Conservation (phyloP, 768 basidiomycete genomes). For the Cystoderma amianthinum region DNA sequence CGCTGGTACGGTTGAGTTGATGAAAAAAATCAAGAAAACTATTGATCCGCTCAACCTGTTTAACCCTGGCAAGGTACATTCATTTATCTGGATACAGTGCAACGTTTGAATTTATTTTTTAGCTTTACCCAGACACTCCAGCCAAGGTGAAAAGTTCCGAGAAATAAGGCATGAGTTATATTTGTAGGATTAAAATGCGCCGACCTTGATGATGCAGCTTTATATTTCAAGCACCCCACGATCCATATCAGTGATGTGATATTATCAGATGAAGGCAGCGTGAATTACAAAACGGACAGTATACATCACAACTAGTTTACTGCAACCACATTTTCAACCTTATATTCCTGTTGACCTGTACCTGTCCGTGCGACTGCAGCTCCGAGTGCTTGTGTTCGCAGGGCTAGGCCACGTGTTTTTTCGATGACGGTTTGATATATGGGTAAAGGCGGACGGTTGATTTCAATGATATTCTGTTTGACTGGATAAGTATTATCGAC, state of each 20-base stretch:
- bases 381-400: constrained; percentile 86
- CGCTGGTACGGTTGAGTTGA: constrained; percentile 71
- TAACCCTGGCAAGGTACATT: constrained; percentile 76
- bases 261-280: too few species aligned
- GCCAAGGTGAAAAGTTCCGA: too few species aligned
- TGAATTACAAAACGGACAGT: too few species aligned
- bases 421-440: constrained; percentile 94
- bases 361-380: constrained; percentile 53
- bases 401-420: constrained; percentile 86
- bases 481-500: background rate
- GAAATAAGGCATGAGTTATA: too few species aligned
- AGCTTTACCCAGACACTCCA: background rate
- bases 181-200: too few species aligned
- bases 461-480: constrained; percentile 88
- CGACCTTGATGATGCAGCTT: too few species aligned
- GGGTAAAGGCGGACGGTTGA: constrained; percentile 82
- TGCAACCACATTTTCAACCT: constrained; percentile 14
- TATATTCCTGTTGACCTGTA: constrained; percentile 14
- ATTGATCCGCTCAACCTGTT: constrained; percentile 73
- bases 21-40: constrained; percentile 74
- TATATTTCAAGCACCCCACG: too few species aligned
- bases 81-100: background rate
- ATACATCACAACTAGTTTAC: constrained; percentile 14
- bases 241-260: too few species aligned
- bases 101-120: background rate